Evolutionary conservation across 441 rosid genomes (phyloP).

Genomic region (Mallotus japonicus): DNA sequence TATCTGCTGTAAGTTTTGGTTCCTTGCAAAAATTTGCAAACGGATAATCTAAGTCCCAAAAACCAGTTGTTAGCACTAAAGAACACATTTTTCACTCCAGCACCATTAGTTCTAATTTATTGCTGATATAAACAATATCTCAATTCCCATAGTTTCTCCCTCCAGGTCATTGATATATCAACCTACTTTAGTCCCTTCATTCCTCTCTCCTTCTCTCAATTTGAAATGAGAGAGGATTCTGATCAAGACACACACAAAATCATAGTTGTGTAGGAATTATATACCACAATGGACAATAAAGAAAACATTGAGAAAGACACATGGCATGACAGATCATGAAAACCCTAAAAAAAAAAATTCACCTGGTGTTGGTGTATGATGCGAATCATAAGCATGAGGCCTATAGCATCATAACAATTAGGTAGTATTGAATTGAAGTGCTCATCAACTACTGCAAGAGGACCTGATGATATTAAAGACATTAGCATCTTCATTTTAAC

Average conservation of each 20-base stretch:
- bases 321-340: neutral
- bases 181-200: no score
- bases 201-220: no score
- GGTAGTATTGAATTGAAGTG: slow-evolving; percentile 86
- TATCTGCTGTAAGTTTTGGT: neutral
- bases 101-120: neutral
- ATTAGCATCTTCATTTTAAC: slow-evolving; percentile 3
- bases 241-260: neutral
- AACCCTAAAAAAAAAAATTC: slow-evolving; percentile 8
- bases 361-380: slow-evolving; percentile 99
- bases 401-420: slow-evolving; percentile 95
- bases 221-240: no score
- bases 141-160: no score
- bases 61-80: neutral
- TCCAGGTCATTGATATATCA: no score
- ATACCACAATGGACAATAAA: neutral
- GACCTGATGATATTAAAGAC: slow-evolving; percentile 57
- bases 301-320: neutral
- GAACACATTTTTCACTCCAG: neutral
- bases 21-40: neutral
- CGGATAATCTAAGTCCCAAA: neutral
- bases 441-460: slow-evolving; percentile 94
- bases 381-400: slow-evolving; percentile 98
- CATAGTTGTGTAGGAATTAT: no score
- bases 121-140: neutral